Evolutionary conservation across 495 filamentous ascomycete genomes (phyloP), one percentile per base, ranked within the genome.

Genomic region (Acidomyces sp.): DNA sequence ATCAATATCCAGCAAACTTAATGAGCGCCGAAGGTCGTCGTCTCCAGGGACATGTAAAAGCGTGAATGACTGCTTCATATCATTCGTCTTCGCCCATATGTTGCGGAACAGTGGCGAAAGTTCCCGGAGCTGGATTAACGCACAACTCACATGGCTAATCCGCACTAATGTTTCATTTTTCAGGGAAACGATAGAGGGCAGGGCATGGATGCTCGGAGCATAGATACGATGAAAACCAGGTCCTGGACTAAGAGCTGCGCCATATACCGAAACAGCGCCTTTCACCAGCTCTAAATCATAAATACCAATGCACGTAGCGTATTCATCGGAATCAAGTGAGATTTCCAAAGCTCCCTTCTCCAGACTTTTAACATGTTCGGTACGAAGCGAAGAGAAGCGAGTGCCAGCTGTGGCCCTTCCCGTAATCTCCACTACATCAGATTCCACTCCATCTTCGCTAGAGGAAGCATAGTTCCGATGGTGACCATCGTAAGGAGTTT

Each of bases 171-270:
- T 55, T 41, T 70, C 64, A 17, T 29, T 20, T 21, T 66, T 56
- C 13, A 60, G 62, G 40, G 69, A 77, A 37, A 74, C 68, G 34
- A 93, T 71, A 7, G 79, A 67, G 1, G 84, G 83, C 12, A 90
- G 61, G 4, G 83, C 76, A 57, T 90, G 83, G 6, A 79, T 85
- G 26, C 70, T 74, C 9, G 82, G 78, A 22, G 80, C 78, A 62
- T 77, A 80, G 6, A 88, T 69, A 56, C 75, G 66, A 45, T 78
- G 68, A 0, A 68, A 37, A 1, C 54, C 51, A 12, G 70, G 61
- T 0, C 70, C 71, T 6, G 70, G 55, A 24, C 64, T 63, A 6
- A 92, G 45, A 15, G 69, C 73, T 0, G 81, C 76, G 3, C 84
- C 84, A 49, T 71, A 65, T 15, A 80, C 43, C 46, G 72, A 72